Conservation (phyloP, 2,329 filamentous ascomycete species). For the Elsinoe fawcettii region DNA sequence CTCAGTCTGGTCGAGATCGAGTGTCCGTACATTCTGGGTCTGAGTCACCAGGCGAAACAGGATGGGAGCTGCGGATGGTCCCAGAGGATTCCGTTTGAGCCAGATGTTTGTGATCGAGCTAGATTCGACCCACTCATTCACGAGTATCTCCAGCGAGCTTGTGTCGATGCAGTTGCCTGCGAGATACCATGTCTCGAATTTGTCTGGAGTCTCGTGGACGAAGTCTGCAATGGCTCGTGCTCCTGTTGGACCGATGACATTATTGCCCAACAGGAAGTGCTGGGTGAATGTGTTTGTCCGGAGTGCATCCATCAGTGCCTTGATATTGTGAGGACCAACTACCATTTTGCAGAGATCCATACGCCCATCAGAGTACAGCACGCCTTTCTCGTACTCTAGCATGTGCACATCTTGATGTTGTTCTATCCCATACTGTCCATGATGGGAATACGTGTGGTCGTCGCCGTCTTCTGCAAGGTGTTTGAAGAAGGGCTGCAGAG, state of each 20-base stretch:
- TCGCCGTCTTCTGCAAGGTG: conserved; percentile 28
- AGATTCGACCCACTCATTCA: conserved; percentile 40
- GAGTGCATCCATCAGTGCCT: conserved; percentile 43
- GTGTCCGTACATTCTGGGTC: conserved; percentile 38
- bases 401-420: conserved; percentile 30
- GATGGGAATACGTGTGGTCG: conserved; percentile 12
- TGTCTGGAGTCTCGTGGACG: conserved; percentile 38
- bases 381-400: conserved; percentile 35
- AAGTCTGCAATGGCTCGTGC: conserved; percentile 42
- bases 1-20: conserved; percentile 49
- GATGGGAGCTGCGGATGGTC: conserved; percentile 32
- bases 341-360: conserved; percentile 52
- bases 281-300: conserved; percentile 41
- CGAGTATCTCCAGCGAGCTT: conserved; percentile 36
- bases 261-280: conserved; percentile 49
- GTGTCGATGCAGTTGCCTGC: conserved; percentile 48
- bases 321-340: conserved; percentile 46
- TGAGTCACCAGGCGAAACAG: conserved; percentile 40
- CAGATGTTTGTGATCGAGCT: conserved; percentile 43
- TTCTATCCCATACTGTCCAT: conserved; percentile 26
- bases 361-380: conserved; percentile 45
- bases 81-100: conserved; percentile 49
- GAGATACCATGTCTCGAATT: conserved; percentile 50
- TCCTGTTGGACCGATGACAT: conserved; percentile 46
- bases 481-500: conserved; percentile 32